phyloP scores from a whole-genome alignment of 1,139 yeast species.

The Kodamaea suecica region DNA sequence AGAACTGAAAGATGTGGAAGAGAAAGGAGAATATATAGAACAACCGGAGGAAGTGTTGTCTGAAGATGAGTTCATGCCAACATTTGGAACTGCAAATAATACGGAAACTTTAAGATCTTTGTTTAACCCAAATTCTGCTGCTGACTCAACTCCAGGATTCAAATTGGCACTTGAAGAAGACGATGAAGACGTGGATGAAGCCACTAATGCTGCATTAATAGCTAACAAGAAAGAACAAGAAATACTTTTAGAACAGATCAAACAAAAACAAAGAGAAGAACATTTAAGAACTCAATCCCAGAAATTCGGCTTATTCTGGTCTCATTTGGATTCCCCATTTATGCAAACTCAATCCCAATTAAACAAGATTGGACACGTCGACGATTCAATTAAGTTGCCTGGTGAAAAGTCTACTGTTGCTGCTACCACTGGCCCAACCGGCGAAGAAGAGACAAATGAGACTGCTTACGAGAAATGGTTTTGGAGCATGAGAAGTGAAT shows the following conservation, averaged over 20 bases:
- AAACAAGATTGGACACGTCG: slow-evolving; percentile 47
- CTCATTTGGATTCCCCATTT: slow-evolving; percentile 83
- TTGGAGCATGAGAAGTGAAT: slow-evolving; percentile 78
- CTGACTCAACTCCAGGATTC: slow-evolving; percentile 21
- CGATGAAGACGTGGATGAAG: slow-evolving; percentile 37
- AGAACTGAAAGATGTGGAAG: slow-evolving; percentile 6
- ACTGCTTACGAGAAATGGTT: slow-evolving; percentile 71
- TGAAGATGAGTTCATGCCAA: slow-evolving; percentile 53
- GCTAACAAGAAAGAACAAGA: slow-evolving; percentile 23
- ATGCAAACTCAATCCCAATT: slow-evolving; percentile 80
- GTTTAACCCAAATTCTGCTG: slow-evolving; percentile 47
- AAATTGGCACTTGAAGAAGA: slow-evolving; percentile 33
- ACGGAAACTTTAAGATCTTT: slow-evolving; percentile 63
- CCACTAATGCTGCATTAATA: slow-evolving; percentile 12
- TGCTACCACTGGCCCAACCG: slow-evolving; percentile 14
- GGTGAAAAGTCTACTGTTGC: slow-evolving; percentile 29
- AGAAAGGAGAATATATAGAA: too few relatives aligned
- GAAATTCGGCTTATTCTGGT: slow-evolving; percentile 66
- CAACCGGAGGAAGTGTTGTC: too few relatives aligned
- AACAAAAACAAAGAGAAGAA: slow-evolving; percentile 28
- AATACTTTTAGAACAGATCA: slow-evolving; percentile 30
- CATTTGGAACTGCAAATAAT: slow-evolving; percentile 42
- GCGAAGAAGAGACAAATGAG: slow-evolving; percentile 35
- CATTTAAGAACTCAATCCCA: slow-evolving; percentile 12
- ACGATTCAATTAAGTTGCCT: slow-evolving; percentile 30